phyloP scores from a whole-genome alignment of 768 basidiomycete genomes.

The Auricularia heimuer region DNA sequence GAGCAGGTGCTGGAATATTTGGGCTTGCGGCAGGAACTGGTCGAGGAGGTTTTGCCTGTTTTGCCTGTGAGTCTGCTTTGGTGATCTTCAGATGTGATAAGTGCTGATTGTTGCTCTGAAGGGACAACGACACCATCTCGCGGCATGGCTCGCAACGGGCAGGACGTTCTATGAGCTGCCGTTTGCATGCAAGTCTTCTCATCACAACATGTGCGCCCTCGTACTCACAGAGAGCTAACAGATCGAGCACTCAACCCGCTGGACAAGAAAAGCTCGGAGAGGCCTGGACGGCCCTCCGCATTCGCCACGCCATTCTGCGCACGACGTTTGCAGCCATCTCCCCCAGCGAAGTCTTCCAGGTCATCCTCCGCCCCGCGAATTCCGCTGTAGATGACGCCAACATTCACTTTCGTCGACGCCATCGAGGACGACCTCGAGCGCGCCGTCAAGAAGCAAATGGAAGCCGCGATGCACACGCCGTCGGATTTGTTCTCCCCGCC shows the following conservation, averaged over 20 bases:
- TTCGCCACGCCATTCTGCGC: conserved; percentile 14
- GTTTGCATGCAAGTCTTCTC: not conserved
- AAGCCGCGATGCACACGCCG: conserved; percentile 8
- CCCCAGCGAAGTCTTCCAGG: conserved; percentile 11
- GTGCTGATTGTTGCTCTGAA: not conserved
- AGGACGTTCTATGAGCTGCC: not conserved
- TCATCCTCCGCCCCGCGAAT: conserved; percentile 12
- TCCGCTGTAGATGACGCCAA: no score
- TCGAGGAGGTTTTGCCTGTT: not conserved
- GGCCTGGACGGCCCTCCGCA: not conserved
- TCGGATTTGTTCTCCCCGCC: conserved; percentile 16
- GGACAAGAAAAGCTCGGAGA: not conserved
- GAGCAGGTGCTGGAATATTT: not conserved
- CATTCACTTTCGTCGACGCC: conserved; percentile 6
- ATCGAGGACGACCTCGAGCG: not conserved
- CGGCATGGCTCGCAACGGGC: not conserved
- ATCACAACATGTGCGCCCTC: no score
- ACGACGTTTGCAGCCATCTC: conserved; percentile 31
- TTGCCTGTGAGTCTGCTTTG: not conserved
- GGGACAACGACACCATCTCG: not conserved
- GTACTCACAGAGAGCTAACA: not conserved
- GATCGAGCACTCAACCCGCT: not conserved
- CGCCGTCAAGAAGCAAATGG: conserved; percentile 16
- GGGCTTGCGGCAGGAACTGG: conserved; percentile 12
- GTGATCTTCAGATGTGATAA: no score